Percentiles rank a stretch among this genome's conserved stretches.
phyloP scores from a whole-genome alignment of 208 protist species.

The Leptomonas pyrrhocoris region DNA sequence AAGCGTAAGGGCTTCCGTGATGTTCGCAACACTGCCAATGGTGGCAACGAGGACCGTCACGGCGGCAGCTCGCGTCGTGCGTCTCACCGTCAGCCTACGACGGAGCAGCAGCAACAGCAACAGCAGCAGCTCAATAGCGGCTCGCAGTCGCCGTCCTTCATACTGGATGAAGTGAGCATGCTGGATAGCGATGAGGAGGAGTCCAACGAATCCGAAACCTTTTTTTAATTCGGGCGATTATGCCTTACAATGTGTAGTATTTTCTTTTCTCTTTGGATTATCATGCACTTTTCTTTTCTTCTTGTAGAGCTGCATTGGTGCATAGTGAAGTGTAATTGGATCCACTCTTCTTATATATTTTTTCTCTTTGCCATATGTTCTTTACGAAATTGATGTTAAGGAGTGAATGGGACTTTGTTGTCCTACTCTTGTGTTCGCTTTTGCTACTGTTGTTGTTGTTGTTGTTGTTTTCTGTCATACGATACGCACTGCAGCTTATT shows the following conservation, averaged over 20 bases:
- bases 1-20: no score
- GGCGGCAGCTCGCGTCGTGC: neutral
- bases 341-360: neutral
- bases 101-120: neutral
- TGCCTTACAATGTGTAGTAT: neutral
- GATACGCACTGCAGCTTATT: no score
- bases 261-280: neutral
- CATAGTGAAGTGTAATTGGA: neutral
- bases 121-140: no score
- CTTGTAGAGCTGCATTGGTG: neutral
- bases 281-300: neutral
- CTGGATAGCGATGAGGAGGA: slow-evolving; percentile 4
- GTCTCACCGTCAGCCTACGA: neutral
- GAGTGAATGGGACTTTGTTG: no score
- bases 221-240: no score
- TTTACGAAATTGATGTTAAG: no score
- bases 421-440: slow-evolving; percentile 4
- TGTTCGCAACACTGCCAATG: neutral
- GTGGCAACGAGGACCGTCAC: neutral
- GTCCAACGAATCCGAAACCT: neutral
- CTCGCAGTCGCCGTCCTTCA: neutral
- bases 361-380: neutral
- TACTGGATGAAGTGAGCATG: slow-evolving; percentile 10
- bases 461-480: neutral
- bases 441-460: slow-evolving; percentile 21